A percentile compares a stretch with the other conserved stretches of the same genome.
phyloP scores from a whole-genome alignment of 2,329 filamentous ascomycete genomes.

The Seiridium cupressi region DNA sequence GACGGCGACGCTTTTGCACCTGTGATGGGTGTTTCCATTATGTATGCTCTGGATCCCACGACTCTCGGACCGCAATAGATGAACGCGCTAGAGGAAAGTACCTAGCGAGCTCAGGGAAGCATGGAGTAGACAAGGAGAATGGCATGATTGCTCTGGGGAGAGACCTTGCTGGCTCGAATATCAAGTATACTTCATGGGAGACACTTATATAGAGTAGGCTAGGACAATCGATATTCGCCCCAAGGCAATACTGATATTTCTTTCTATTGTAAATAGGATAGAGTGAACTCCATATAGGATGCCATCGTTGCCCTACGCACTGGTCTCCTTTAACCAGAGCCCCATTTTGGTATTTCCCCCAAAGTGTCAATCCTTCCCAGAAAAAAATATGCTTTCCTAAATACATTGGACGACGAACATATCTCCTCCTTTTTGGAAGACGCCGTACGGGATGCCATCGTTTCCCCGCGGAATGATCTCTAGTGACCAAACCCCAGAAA shows the following conservation, averaged over 20 bases:
- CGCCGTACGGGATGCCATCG: conserved; percentile 26
- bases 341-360: neutral
- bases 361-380: neutral
- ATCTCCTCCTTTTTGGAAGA: neutral
- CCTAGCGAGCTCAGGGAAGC: too few relatives aligned
- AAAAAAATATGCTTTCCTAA: neutral
- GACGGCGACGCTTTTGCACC: neutral
- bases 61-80: neutral
- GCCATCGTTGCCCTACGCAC: conserved; percentile 27
- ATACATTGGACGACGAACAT: conserved; percentile 7
- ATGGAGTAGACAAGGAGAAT: too few relatives aligned
- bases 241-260: neutral
- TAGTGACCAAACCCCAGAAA: conserved; percentile 16
- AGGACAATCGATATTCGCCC: neutral
- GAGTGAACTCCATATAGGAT: conserved; percentile 18
- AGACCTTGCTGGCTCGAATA: too few relatives aligned
- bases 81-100: too few relatives aligned
- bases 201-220: neutral
- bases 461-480: conserved; percentile 21
- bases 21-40: neutral
- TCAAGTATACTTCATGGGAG: too few relatives aligned
- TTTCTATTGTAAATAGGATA: conserved; percentile 8
- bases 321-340: conserved; percentile 15
- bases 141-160: too few relatives aligned
- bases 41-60: neutral